Evolutionary conservation across 164 flowering plant genomes (phyloP).

Genomic region (Aristolochia californica): DNA sequence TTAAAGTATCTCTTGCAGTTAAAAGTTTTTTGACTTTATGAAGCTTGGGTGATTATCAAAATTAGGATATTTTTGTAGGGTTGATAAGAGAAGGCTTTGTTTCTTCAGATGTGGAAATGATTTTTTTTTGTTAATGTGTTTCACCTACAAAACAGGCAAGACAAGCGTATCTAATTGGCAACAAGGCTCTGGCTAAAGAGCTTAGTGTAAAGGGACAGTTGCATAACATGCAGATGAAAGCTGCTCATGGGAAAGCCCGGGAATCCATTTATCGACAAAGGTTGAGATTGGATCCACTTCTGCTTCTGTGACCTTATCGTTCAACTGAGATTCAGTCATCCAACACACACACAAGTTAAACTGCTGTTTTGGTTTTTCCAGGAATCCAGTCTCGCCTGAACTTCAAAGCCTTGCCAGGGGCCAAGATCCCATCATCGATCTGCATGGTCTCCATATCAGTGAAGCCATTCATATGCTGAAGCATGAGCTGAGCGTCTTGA

Average conservation of each 20-base stretch:
- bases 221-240: constrained; percentile 91
- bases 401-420: constrained; percentile 44
- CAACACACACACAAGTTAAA: too few relatives aligned
- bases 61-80: too few relatives aligned
- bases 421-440: constrained; percentile 77
- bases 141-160: constrained; percentile 46
- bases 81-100: neutral
- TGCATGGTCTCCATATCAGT: constrained; percentile 83
- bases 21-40: neutral
- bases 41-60: too few relatives aligned
- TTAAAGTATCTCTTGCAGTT: too few relatives aligned
- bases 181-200: constrained; percentile 91
- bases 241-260: constrained; percentile 91
- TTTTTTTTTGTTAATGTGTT: too few relatives aligned
- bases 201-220: constrained; percentile 80
- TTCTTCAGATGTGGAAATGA: neutral
- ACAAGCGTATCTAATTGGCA: constrained; percentile 81
- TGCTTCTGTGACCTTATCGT: neutral
- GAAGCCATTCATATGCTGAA: constrained; percentile 86
- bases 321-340: too few relatives aligned
- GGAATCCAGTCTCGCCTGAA: constrained; percentile 53
- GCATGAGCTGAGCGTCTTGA: constrained; percentile 56
- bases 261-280: constrained; percentile 92
- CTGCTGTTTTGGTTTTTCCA: constrained; percentile 14
- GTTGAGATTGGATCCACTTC: constrained; percentile 31